Evolutionary conservation across 2,329 filamentous ascomycete genomes (phyloP).

Genomic region (Venturia oleaginea): DNA sequence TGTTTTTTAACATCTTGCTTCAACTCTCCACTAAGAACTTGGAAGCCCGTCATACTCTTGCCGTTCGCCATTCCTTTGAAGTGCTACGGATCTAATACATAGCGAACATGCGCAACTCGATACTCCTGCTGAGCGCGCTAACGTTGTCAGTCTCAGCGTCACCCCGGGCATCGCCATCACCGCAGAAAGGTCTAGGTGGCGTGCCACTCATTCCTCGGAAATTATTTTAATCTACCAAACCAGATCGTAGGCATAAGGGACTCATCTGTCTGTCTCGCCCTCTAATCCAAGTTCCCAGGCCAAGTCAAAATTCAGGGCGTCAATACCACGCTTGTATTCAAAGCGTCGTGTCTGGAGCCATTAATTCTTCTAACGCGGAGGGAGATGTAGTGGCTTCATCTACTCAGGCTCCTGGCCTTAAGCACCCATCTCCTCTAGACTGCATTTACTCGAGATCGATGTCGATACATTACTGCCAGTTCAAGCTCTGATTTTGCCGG

Average conservation of each 20-base stretch:
- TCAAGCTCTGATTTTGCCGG: too few relatives aligned
- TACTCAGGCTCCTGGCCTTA: too few relatives aligned
- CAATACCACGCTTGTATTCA: constrained; percentile 9
- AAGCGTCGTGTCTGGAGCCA: constrained; percentile 6
- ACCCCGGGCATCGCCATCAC: not conserved
- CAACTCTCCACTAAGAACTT: not conserved
- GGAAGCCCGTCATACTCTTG: not conserved
- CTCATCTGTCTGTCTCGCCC: not conserved
- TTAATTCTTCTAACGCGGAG: not conserved
- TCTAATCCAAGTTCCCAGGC: not conserved
- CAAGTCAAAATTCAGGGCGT: constrained; percentile 6
- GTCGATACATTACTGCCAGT: too few relatives aligned
- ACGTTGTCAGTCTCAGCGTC: not conserved
- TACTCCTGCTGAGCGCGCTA: not conserved
- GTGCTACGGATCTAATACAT: not conserved
- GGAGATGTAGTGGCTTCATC: too few relatives aligned
- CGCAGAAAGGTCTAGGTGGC: constrained; percentile 3
- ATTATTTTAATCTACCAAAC: not conserved
- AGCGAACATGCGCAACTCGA: not conserved
- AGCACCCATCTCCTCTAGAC: too few relatives aligned
- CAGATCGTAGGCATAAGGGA: constrained; percentile 11
- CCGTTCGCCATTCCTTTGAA: not conserved
- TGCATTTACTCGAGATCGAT: too few relatives aligned
- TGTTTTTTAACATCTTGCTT: not conserved
- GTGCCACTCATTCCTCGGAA: too few relatives aligned